phyloP scores from a whole-genome alignment of 805 yeast species.

The Wickerhamiella sorbophila region DNA sequence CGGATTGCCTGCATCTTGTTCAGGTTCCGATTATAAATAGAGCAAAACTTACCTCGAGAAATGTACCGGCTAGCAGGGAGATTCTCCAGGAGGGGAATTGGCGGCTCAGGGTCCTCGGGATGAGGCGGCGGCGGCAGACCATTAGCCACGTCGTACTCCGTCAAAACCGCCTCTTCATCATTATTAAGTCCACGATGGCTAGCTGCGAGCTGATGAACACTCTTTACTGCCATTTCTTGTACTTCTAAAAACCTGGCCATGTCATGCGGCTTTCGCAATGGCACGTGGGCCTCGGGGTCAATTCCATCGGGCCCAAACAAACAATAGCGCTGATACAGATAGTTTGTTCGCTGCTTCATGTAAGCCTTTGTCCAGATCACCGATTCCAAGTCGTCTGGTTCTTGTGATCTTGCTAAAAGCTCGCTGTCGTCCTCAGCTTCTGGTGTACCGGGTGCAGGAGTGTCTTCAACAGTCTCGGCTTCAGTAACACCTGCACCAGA shows the following conservation, averaged over 20 bases:
- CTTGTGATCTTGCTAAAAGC: constrained; percentile 17
- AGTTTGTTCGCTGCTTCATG: constrained; percentile 62
- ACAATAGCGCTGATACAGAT: constrained; percentile 52
- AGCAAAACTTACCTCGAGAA: constrained; percentile 40
- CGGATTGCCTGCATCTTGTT: constrained; percentile 76
- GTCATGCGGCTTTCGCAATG: constrained; percentile 46
- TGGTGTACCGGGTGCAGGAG: background rate
- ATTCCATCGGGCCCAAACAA: constrained; percentile 47
- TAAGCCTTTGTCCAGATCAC: constrained; percentile 77
- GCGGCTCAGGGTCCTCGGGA: constrained; percentile 13
- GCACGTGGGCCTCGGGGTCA: constrained; percentile 55
- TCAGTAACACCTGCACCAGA: background rate
- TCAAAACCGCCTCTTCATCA: constrained; percentile 25
- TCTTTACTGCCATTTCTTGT: constrained; percentile 7
- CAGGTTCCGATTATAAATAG: constrained; percentile 50
- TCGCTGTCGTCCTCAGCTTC: constrained; percentile 2
- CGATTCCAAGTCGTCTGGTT: constrained; percentile 47
- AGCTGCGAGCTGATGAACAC: background rate
- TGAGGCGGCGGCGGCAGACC: constrained; percentile 52
- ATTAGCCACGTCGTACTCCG: constrained; percentile 76
- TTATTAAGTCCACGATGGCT: constrained; percentile 6
- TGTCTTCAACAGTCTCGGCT: background rate
- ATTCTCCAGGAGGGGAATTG: constrained; percentile 25
- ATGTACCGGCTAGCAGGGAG: constrained; percentile 28
- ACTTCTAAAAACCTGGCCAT: constrained; percentile 43